These are phyloP conservation scores for Urochloa ruziziensis DNA, from an alignment of 176 grass and related monocot species.

Conservation along the genomic window DNA sequence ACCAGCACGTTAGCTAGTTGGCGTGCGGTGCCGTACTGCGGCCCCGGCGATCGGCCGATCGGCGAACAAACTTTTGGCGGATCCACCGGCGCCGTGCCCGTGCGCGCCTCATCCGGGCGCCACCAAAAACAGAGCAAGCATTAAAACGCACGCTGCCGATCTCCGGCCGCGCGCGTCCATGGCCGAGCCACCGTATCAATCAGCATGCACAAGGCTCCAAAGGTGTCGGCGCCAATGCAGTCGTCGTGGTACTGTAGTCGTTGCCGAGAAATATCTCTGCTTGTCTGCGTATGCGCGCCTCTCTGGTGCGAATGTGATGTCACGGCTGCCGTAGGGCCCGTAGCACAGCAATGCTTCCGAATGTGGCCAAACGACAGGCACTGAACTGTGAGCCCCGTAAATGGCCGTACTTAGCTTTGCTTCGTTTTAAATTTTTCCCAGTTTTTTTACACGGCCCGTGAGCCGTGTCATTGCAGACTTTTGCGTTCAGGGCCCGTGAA, in stretches of 20 bases:
- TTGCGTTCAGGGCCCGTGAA: neutral
- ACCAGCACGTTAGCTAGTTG: slow-evolving; percentile 13
- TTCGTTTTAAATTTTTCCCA: neutral
- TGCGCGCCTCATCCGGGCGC: neutral
- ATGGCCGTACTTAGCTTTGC: neutral
- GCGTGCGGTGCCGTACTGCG: neutral
- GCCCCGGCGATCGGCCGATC: neutral
- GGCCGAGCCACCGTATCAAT: neutral
- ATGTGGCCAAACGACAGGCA: neutral
- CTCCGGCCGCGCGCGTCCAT: neutral
- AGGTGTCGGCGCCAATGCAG: slow-evolving; percentile 6
- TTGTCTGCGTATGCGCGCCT: neutral
- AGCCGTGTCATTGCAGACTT: neutral
- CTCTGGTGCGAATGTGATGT: neutral
- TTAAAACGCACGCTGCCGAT: neutral
- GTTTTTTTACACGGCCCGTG: neutral
- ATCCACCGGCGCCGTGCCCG: slow-evolving; percentile 2
- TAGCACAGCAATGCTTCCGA: neutral
- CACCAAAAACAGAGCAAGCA: neutral
- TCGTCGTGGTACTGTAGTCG: neutral
- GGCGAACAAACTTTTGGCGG: neutral
- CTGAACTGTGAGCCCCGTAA: neutral
- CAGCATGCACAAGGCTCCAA: neutral
- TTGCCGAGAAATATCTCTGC: neutral
- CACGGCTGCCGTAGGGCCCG: neutral